Evolutionary conservation across 441 rosid species (phyloP), one percentile per base, ranked within the genome.

Genomic region (Populus tomentosa): DNA sequence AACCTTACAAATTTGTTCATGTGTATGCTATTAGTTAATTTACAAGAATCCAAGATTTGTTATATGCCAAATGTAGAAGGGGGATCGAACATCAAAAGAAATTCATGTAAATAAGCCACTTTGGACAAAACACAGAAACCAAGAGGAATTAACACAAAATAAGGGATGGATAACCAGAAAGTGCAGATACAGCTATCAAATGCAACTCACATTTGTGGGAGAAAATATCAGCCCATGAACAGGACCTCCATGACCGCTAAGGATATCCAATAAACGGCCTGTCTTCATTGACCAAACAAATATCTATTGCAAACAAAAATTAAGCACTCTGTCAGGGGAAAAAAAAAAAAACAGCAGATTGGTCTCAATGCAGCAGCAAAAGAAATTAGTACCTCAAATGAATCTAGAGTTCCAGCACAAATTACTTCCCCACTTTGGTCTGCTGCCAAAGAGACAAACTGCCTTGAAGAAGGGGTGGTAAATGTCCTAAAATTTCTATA

Each of bases 281-380:
- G 97, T 96, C 90, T 94, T 96, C 98, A 92, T 94, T 32, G 99
- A 96, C 98, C 99, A 94, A 77, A 96, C 98, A 84, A 94, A 94
- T 77, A 95, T 92, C 99, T 95, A 86, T 63, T 72, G 46, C 35
- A 72, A 23, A 73, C 69, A 72, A 74, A 32, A 67, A 76, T 65
- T 7, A 74, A 68, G 20, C 20, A 67, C 65, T 61, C 36, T 4
- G 62, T 71, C 53, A 84, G 80, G 40, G 0, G 46, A 53, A 14
- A 67, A 70, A 33, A 14, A 76, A 74, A 40, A 53, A 59, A 53
- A 75, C 56, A 78, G 69, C 23, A 74, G 24, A 35, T 81, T 59
- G 53, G 40, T 32, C 62, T 13, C 56, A 70, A 75, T 50, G 3
- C 66, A 71, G 33, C 23, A 78, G 26, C 65, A 33, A 59, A 26